Percentiles rank a stretch among this genome's conserved stretches.
Conservation (phyloP, 139 green algal genomes). For the Micractinium sp. region DNA sequence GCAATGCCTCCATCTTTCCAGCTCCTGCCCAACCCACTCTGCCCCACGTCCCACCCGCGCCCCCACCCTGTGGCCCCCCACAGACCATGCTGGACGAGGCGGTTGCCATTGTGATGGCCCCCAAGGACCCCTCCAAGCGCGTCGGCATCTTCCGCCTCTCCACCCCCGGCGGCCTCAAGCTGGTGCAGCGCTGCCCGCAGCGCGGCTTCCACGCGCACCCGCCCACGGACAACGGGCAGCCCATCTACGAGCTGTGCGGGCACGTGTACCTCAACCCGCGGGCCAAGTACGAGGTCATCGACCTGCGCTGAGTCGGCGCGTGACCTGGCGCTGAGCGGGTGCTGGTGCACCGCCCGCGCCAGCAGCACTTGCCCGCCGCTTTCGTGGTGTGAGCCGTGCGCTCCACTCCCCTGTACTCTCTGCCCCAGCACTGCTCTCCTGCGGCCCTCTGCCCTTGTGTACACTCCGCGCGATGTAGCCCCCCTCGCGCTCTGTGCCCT, state of each 20-base stretch:
- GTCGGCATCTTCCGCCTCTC: slow-evolving; percentile 93
- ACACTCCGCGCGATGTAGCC: too few relatives aligned
- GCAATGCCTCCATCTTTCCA: neutral
- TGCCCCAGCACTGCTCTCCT: too few relatives aligned
- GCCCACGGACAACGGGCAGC: slow-evolving; percentile 74
- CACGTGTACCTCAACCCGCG: slow-evolving; percentile 93
- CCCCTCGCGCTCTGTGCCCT: too few relatives aligned
- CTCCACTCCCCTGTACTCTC: too few relatives aligned
- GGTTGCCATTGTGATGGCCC: slow-evolving; percentile 97
- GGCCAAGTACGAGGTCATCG: slow-evolving; percentile 82
- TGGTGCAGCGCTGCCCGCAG: slow-evolving; percentile 86
- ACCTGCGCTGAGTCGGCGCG: slow-evolving; percentile 67
- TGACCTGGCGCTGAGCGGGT: neutral
- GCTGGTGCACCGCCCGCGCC: too few relatives aligned
- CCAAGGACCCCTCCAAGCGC: slow-evolving; percentile 57
- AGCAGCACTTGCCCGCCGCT: neutral
- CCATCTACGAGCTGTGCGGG: slow-evolving; percentile 91
- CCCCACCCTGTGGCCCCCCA: neutral
- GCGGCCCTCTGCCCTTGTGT: too few relatives aligned
- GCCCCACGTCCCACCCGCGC: neutral
- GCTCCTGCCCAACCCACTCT: neutral
- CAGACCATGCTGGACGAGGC: slow-evolving; percentile 96
- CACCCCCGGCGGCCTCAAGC: slow-evolving; percentile 85
- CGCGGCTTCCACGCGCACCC: slow-evolving; percentile 93
- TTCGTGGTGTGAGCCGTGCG: too few relatives aligned